Base-by-base conservation (phyloP, 176 grass and related monocot genomes). In the Phoenix dactylifera region DNA sequence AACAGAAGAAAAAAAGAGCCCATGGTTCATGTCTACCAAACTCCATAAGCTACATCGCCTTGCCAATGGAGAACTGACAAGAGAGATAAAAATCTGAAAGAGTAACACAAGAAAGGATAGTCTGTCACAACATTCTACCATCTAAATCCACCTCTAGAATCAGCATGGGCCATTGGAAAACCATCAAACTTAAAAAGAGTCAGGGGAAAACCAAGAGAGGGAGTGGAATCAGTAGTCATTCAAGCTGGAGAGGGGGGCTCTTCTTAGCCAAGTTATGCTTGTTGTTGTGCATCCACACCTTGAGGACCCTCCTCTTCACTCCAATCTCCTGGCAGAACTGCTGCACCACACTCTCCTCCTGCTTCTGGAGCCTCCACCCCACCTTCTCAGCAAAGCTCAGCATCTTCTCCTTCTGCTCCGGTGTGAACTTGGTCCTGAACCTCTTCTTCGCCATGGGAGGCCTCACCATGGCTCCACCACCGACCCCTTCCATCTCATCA, bases 211-310 rank as follows among this genome's bases (percentile, higher is more conserved):
- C 26, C 15, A 17, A 60, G 58, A 28, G 6, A n/a, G 58, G 17
- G 16, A 28, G 2, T 26, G 26, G 25, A 32, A 60, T 60, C 16
- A 35, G 58, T 9, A 18, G 18, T 66, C 16, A 66, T 18, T 66
- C 48, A 7, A 51, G 62, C 20, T 24, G 63, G 23, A 53, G 50
- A 51, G 50, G 64, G 7, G 35, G 35, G 35, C 35, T 44, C 74
- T 76, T 86, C 74, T 80, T 89, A 6, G 89, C 75, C 56, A 95
- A 73, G 60, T 66, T 88, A 61, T 95, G 78, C 86, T 96, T 96
- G 76, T 96, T 88, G 80, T 96, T 96, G 73, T 96, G 86, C 91
- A 96, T 96, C 91, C 91, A 96, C 18, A 96, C 91, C 83, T 96
- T 96, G 68, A 96, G 80, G 15, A 89, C 85, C 23, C 85, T 81